These are phyloP conservation scores for Chaetomium strumarium DNA, from an alignment of 2,329 filamentous ascomycete species.

Conservation along the genomic window DNA sequence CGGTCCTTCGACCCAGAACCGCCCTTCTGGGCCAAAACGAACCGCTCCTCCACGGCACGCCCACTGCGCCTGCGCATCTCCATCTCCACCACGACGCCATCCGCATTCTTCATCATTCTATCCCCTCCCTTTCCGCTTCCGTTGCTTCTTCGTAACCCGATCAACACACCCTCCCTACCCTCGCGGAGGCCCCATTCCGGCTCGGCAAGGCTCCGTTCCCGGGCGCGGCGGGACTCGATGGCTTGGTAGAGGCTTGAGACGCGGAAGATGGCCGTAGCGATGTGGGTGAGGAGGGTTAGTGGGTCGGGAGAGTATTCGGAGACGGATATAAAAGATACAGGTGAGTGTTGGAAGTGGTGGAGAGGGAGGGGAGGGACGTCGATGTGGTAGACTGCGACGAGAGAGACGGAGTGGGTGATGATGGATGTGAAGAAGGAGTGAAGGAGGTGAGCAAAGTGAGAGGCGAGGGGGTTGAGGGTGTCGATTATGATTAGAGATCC, in stretches of 20 bases:
- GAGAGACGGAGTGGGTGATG: slow-evolving; percentile 59
- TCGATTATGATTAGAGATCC: slow-evolving; percentile 74
- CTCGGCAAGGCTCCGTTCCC: slow-evolving; percentile 65
- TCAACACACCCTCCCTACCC: slow-evolving; percentile 69
- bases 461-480: slow-evolving; percentile 62
- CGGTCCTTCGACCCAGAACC: slow-evolving; percentile 17
- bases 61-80: slow-evolving; percentile 83
- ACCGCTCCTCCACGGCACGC: slow-evolving; percentile 64
- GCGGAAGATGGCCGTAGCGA: slow-evolving; percentile 81
- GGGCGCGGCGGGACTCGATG: slow-evolving; percentile 66
- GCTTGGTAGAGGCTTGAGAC: slow-evolving; percentile 69
- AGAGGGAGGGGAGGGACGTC: slow-evolving; percentile 54
- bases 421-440: slow-evolving; percentile 64
- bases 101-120: slow-evolving; percentile 21
- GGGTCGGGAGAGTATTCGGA: slow-evolving; percentile 61
- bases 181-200: slow-evolving; percentile 76
- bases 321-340: slow-evolving; percentile 28
- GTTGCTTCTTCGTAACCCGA: slow-evolving; percentile 49
- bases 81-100: slow-evolving; percentile 70
- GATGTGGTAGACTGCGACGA: slow-evolving; percentile 75
- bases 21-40: slow-evolving; percentile 39
- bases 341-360: slow-evolving; percentile 25
- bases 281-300: slow-evolving; percentile 67
- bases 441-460: slow-evolving; percentile 49
- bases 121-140: slow-evolving; percentile 16